phyloP scores from a whole-genome alignment of 1,284 basidiomycete genomes.

The Leucoagaricus sp. region DNA sequence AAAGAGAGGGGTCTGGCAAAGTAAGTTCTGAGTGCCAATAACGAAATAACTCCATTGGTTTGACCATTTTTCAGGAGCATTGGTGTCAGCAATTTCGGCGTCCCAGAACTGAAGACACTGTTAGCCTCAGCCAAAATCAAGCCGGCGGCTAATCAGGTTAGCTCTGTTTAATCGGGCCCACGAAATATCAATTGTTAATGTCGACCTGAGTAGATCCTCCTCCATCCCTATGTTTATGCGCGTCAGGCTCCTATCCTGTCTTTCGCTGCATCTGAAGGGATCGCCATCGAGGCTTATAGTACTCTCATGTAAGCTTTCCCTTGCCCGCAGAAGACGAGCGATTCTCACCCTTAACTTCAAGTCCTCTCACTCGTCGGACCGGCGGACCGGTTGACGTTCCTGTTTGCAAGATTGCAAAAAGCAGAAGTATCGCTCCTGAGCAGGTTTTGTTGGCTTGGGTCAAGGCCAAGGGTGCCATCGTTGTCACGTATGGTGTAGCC shows the following conservation, averaged over 20 bases:
- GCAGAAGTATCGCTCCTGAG: slow-evolving; percentile 57
- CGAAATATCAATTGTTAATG: not conserved
- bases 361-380: slow-evolving; percentile 61
- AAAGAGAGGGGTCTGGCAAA: slow-evolving; percentile 58
- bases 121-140: slow-evolving; percentile 56
- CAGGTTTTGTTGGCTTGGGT: slow-evolving; percentile 74
- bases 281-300: slow-evolving; percentile 73
- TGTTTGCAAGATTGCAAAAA: slow-evolving; percentile 54
- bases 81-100: slow-evolving; percentile 75
- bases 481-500: slow-evolving; percentile 56
- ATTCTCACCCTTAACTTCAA: slow-evolving; percentile 23
- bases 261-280: slow-evolving; percentile 55
- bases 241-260: slow-evolving; percentile 57
- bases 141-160: slow-evolving; percentile 74
- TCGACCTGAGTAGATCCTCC: slow-evolving; percentile 46
- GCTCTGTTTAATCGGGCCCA: not conserved
- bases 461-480: slow-evolving; percentile 62
- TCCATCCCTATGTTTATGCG: slow-evolving; percentile 72
- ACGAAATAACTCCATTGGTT: not conserved
- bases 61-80: slow-evolving; percentile 51
- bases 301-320: slow-evolving; percentile 49
- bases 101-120: slow-evolving; percentile 54
- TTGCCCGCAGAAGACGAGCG: not conserved
- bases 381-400: slow-evolving; percentile 71
- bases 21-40: slow-evolving; percentile 31